Evolutionary conservation across 371 early-diverging fungal species (phyloP), one percentile per base, ranked within the genome.

Genomic region (Mucor lusitanicus): DNA sequence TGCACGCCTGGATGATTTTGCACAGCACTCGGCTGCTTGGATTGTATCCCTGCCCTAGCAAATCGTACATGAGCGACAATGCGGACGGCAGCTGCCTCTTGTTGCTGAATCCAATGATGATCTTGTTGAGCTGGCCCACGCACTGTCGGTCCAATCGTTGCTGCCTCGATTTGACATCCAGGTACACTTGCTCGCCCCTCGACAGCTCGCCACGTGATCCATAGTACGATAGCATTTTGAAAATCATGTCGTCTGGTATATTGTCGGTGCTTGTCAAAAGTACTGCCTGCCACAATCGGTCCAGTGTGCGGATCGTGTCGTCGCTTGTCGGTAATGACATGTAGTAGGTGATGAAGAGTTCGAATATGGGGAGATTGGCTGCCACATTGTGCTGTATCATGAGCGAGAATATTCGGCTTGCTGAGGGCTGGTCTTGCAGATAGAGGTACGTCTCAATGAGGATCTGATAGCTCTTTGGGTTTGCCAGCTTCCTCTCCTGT

Each of bases 211-310:
- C 46, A n/a, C 61, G 21, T 27, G 37, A 11, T 33, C 44, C 23
- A 61, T 60, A 73, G 37, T 70, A 73, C 0, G 5, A 5, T 0
- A 63, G 9, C 7, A 67, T 44, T 4, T 39, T 21, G 1, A 55
- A 5, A 25, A 69, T 58, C 13, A 44, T 28, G 3, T 55, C 39
- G 15, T 56, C 3, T 25, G 55, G 48, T 23, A 61, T 40, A 3
- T 25, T 59, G 6, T 25, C 40, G 9, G 53, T 19, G 50, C 23
- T 68, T 19, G 62, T 59, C 15, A 55, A 61, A 33, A 73, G 21
- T 9, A 73, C 23, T 9, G 67, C 74, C 32, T 73, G 74, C 74
- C 74, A 73, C 46, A 73, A 33, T 44, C 61, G 28, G 15, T 50
- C 27, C 13, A 73, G 1, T 8, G 62, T 73, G 25, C 63, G 58